Base-by-base conservation (phyloP, 352 stramenopile genomes). In the Globisporangium carolinianum region DNA sequence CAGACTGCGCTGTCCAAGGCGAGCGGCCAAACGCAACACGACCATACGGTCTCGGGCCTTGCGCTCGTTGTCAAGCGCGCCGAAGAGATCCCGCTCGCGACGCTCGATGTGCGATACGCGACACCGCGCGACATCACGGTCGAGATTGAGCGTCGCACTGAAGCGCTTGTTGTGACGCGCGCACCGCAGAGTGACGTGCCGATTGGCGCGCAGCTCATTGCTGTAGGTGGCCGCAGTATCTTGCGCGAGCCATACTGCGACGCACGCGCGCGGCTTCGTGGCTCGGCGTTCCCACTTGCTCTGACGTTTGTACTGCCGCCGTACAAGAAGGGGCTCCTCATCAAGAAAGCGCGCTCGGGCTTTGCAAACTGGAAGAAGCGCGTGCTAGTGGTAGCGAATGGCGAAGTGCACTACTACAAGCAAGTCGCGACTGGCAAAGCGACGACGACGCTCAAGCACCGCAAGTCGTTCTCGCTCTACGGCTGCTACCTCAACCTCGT, bases 351-450 rank as follows among this genome's bases (percentile, higher is more conserved):
- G 24, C 83, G 86, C 1, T 91, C 85, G 4, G 78, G 80, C 15
- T 89, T 95, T 60, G 79, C 91, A 63, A 94, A 91, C 69, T 95
- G 86, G 86, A 95, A 94, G 55, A 73, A 70, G 48, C 86, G 86
- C 37, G 75, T 93, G 32, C 60, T 95, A 10, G 67, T 95, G 36
- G 78, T 95, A 18, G 81, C 79, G 43, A 89, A 91, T 48, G 83
- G 86, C 0, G 74, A 89, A 48, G 87, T 95, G 41, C 80, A 83
- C 61, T 94, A 94, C 59, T 91, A 81, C 72, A 90, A 92, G 62
- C 70, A 90, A 61, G 69, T 89, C 37, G 69, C 50, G 38, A 65
- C 52, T 5, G 68, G 62, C 47, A 75, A 69, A 14, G 39, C 39
- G 59, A 63, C 46, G 12, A 53, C 65, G 24, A 70, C 68, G 49